Evolutionary conservation across 306 rosid species (phyloP), one percentile per base, ranked within the genome.

Genomic region (Inga leiocalycina): DNA sequence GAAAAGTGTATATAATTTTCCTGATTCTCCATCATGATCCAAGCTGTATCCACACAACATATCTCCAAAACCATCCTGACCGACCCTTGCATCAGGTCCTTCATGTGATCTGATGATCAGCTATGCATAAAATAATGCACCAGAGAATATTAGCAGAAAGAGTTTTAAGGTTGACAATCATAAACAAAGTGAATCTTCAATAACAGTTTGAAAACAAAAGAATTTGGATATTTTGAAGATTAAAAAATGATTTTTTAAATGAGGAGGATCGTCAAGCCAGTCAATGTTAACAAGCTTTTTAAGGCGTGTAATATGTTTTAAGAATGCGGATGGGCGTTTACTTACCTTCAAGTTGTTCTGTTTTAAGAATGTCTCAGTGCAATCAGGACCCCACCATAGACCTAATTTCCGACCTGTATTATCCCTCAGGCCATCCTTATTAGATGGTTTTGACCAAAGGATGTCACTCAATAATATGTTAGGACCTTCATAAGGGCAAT

Each of bases 71-170:
- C 89, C 95, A 71, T 88, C 84, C 56, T 86, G 84, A 49, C 92
- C 89, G 51, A 84, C 93, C 91, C 98, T 92, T 85, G 88, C 90
- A 83, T 92, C 94, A 19, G 98, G 98, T 59, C 97, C 97, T 89
- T 93, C 95, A 87, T 95, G 98, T 57, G 98, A 93, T 88, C 97
- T 91, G 88, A 95, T 92, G 85, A 95, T 93, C 91, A 92, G 88
- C 98, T 95, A 82, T 80, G 85, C 84, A 70, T 82, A 68, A 84
- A 81, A 86, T 64, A 52, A 77, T 51, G 75, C 32, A n/a, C 57
- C 19, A 32, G 57, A 64, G 64, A 82, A 32, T 77, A 83, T 76
- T 65, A 65, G 72, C 73, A 71, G 51, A 46, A 76, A 49, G 85
- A 70, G 44, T 22, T 67, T 57, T 32, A 17, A 57, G 39, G 81